These are phyloP conservation scores for Lepiota subincarnata DNA, from an alignment of 768 basidiomycete species.

Conservation along the genomic window DNA sequence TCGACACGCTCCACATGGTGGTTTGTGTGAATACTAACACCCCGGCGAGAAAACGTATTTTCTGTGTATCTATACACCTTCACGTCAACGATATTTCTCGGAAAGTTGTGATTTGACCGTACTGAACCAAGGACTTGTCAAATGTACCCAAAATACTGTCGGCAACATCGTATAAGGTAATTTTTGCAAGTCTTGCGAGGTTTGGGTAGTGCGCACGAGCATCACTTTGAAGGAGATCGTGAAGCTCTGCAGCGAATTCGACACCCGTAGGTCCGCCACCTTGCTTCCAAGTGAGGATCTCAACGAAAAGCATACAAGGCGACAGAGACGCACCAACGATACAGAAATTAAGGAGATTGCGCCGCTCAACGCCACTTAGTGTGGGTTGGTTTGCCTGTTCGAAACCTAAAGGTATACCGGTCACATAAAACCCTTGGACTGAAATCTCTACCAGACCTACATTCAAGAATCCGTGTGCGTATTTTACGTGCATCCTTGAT, in stretches of 20 bases:
- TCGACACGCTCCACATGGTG: conserved; percentile 73
- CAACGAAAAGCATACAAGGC: neutral
- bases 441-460: conserved; percentile 28
- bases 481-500: conserved; percentile 73
- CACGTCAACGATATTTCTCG: neutral
- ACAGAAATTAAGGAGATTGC: conserved; percentile 79
- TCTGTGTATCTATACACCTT: conserved; percentile 52
- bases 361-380: conserved; percentile 67
- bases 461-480: conserved; percentile 69
- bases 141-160: conserved; percentile 72
- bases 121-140: conserved; percentile 63
- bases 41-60: conserved; percentile 68
- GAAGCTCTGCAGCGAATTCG: conserved; percentile 80
- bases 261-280: conserved; percentile 79
- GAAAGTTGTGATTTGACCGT: conserved; percentile 16
- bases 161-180: conserved; percentile 81
- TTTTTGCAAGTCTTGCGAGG: conserved; percentile 59
- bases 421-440: neutral
- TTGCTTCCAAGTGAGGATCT: conserved; percentile 19
- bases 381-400: conserved; percentile 84
- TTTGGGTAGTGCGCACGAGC: conserved; percentile 57
- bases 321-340: conserved; percentile 59
- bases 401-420: conserved; percentile 44
- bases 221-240: conserved; percentile 72
- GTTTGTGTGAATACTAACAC: conserved; percentile 66